These are phyloP conservation scores for Plasmodium chabaudi DNA, from an alignment of 169 alveolate genomes.

Conservation along the genomic window DNA sequence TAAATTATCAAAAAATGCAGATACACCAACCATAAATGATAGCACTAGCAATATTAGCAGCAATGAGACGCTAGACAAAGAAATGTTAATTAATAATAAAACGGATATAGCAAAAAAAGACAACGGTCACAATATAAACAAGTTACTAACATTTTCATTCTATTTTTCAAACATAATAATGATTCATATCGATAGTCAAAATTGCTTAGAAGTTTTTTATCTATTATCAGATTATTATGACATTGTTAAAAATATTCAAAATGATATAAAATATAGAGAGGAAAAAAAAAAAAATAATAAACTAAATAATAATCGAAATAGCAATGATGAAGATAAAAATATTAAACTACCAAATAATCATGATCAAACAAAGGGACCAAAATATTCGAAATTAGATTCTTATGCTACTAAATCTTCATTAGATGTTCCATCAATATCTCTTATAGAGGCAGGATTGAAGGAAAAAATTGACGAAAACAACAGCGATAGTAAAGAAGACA, in stretches of 20 bases:
- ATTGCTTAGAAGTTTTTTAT: constrained; percentile 15
- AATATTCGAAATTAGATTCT: not conserved
- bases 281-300: not conserved
- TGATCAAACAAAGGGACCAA: not conserved
- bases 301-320: not conserved
- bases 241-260: constrained; percentile 21
- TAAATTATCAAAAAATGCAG: constrained; percentile 2
- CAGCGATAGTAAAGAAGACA: not conserved
- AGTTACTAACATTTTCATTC: constrained; percentile 26
- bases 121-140: constrained; percentile 1
- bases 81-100: not conserved
- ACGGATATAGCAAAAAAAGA: not conserved
- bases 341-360: not conserved
- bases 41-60: not conserved
- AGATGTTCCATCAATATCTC: too few species aligned
- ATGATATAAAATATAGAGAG: constrained; percentile 8
- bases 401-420: too few species aligned
- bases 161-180: constrained; percentile 52
- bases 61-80: not conserved
- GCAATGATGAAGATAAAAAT: not conserved
- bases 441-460: not conserved
- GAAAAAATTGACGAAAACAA: not conserved
- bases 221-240: constrained; percentile 39
- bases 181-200: constrained; percentile 29
- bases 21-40: not conserved